Conservation (phyloP, 331 rosid genomes). For the Rosa hybrid region DNA sequence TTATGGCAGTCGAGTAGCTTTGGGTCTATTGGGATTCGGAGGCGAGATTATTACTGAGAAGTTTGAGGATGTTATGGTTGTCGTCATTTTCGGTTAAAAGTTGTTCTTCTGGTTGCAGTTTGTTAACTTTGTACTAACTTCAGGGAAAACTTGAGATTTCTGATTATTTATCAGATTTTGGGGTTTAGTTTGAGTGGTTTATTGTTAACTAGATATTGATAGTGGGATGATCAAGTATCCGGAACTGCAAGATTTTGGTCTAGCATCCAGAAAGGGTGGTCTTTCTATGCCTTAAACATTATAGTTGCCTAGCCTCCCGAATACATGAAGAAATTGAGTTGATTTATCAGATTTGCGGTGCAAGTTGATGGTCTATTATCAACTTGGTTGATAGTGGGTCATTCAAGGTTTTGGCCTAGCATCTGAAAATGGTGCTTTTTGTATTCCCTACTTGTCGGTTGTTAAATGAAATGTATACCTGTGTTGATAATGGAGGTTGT, state of each 20-base stretch:
- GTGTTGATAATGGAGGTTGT: background rate
- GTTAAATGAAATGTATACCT: background rate
- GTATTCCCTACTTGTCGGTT: background rate
- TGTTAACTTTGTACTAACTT: background rate
- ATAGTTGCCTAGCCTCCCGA: background rate
- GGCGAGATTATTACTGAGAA: background rate
- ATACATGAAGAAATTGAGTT: background rate
- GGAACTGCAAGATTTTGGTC: constrained; percentile 2
- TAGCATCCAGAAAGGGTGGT: background rate
- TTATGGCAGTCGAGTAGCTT: background rate
- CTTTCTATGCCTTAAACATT: background rate
- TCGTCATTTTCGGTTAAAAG: background rate
- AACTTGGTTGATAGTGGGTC: background rate
- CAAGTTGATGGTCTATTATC: background rate
- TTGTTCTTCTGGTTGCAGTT: background rate
- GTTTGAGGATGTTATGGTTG: background rate
- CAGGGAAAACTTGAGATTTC: background rate
- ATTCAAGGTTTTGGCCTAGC: constrained; percentile 9
- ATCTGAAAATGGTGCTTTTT: background rate
- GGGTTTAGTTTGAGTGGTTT: background rate
- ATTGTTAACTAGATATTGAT: background rate
- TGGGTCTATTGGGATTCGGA: background rate
- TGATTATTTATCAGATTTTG: background rate
- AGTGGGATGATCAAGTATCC: constrained; percentile 10
- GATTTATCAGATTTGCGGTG: too few species aligned